Conservation (phyloP, 2,329 filamentous ascomycete genomes). For the Monilinia fructigena region DNA sequence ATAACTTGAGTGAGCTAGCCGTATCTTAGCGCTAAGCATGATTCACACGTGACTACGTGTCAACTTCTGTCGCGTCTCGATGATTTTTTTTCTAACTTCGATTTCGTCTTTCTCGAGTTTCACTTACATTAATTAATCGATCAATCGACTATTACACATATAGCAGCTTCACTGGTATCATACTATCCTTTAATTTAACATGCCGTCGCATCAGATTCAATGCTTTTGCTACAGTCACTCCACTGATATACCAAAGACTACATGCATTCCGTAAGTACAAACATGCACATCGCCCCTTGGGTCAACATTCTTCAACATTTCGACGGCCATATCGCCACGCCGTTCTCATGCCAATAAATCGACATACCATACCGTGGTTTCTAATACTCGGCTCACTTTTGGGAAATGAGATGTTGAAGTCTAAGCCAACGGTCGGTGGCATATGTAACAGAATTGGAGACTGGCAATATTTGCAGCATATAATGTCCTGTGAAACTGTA, state of each 20-base stretch:
- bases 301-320: slow-evolving; percentile 13
- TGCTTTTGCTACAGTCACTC: neutral
- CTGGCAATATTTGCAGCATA: neutral
- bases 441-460: neutral
- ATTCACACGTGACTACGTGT: neutral
- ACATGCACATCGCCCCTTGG: neutral
- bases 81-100: neutral
- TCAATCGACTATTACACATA: neutral
- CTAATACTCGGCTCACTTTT: neutral
- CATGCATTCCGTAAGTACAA: slow-evolving; percentile 5
- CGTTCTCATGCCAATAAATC: neutral
- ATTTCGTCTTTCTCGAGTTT: neutral
- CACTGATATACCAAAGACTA: neutral
- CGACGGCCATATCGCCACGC: neutral
- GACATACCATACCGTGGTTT: too few relatives aligned
- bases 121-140: too few relatives aligned
- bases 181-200: too few relatives aligned
- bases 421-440: neutral
- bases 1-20: slow-evolving; percentile 16
- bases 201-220: neutral
- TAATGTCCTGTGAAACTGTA: neutral
- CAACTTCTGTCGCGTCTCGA: neutral
- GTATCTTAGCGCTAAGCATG: slow-evolving; percentile 9
- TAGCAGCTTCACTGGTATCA: too few relatives aligned
- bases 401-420: neutral